Conservation (phyloP, 768 basidiomycete species). For the Strobilomyces echinocephalus region DNA sequence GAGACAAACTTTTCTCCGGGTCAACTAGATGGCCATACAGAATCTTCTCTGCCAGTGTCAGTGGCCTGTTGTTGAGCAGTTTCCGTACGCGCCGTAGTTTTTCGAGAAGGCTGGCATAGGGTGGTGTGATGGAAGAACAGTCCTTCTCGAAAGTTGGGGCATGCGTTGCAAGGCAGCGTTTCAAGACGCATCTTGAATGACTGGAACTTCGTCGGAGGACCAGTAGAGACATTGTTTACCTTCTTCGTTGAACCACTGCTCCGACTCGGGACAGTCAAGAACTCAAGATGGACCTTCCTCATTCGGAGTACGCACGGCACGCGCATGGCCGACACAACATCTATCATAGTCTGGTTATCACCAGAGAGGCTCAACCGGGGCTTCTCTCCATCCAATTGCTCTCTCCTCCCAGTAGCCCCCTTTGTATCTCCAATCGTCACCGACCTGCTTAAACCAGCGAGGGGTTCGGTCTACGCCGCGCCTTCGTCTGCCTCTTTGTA, state of each 20-base stretch:
- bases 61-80: conserved; percentile 65
- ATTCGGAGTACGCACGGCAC: too few species aligned
- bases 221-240: conserved; percentile 18
- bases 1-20: conserved; percentile 64
- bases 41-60: conserved; percentile 97
- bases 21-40: conserved; percentile 88
- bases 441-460: conserved; percentile 69
- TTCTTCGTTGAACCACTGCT: too few species aligned
- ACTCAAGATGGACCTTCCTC: neutral
- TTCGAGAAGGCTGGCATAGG: conserved; percentile 65
- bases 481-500: conserved; percentile 69
- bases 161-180: conserved; percentile 37
- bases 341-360: conserved; percentile 25
- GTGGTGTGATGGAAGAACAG: conserved; percentile 76
- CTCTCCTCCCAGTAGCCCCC: conserved; percentile 86
- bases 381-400: conserved; percentile 56
- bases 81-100: conserved; percentile 68
- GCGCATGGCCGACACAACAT: neutral
- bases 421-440: conserved; percentile 68
- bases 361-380: conserved; percentile 54
- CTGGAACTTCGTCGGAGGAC: conserved; percentile 17
- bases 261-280: too few species aligned
- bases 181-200: conserved; percentile 18
- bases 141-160: conserved; percentile 46
- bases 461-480: conserved; percentile 56